Conservation (phyloP, 768 basidiomycete genomes). For the Podaxis pistillaris region DNA sequence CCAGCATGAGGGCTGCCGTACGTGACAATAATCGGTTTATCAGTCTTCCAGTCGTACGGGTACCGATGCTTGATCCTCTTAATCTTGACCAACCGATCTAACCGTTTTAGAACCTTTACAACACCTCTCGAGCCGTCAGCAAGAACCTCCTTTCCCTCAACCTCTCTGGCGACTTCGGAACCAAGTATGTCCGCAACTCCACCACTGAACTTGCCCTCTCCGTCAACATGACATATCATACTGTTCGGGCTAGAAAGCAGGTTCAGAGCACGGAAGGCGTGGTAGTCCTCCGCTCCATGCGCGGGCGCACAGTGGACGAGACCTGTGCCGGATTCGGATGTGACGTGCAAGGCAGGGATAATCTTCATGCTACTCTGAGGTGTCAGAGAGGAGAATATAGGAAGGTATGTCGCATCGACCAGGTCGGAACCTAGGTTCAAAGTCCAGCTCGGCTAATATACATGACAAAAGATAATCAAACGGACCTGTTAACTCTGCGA, state of each 20-base stretch:
- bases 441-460: neutral
- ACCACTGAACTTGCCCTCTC: conserved; percentile 65
- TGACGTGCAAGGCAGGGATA: conserved; percentile 76
- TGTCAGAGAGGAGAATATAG: conserved; percentile 51
- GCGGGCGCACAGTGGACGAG: conserved; percentile 95
- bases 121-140: conserved; percentile 68
- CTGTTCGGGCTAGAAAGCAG: conserved; percentile 42
- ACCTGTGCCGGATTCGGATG: conserved; percentile 86
- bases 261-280: conserved; percentile 59
- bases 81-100: conserved; percentile 60
- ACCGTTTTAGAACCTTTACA: conserved; percentile 56
- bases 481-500: conserved; percentile 38
- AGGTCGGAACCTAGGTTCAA: conserved; percentile 45
- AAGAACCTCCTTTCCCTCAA: conserved; percentile 74
- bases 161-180: conserved; percentile 33
- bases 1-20: conserved; percentile 32
- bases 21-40: conserved; percentile 89
- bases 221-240: conserved; percentile 82
- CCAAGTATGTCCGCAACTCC: conserved; percentile 61
- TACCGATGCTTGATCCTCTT: conserved; percentile 83
- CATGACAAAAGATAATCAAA: neutral
- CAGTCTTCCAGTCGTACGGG: conserved; percentile 96
- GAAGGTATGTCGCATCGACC: conserved; percentile 56
- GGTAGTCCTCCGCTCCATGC: conserved; percentile 92
- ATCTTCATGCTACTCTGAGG: conserved; percentile 36